Conservation (phyloP, 2,329 filamentous ascomycete species). For the Tolypocladium ovalisporum region DNA sequence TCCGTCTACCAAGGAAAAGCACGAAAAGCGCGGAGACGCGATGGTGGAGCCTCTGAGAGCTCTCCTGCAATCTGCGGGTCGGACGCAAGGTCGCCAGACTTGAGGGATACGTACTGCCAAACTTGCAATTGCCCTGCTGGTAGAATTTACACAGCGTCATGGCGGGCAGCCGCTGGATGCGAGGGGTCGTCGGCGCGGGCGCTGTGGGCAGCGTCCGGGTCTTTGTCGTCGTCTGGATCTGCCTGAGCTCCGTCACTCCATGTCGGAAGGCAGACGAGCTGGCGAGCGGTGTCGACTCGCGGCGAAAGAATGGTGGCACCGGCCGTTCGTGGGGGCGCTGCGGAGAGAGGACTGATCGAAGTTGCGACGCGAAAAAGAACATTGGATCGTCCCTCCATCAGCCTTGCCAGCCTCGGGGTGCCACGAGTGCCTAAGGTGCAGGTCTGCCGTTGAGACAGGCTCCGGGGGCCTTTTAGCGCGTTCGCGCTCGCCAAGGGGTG, state of each 20-base stretch:
- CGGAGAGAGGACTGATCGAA: conserved; percentile 3
- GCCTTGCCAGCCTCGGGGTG: conserved; percentile 4
- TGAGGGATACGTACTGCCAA: conserved; percentile 31
- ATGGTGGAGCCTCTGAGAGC: not conserved
- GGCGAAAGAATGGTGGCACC: not conserved
- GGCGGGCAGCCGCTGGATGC: conserved; percentile 4
- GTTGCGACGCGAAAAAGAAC: conserved; percentile 5
- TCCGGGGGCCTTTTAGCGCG: not conserved
- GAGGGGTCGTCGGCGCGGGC: not conserved
- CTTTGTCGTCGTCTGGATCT: not conserved
- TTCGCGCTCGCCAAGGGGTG: not conserved
- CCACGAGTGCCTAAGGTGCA: not conserved
- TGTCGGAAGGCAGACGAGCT: not conserved
- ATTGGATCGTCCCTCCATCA: conserved; percentile 1
- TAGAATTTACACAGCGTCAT: conserved; percentile 38
- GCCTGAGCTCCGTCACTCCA: not conserved
- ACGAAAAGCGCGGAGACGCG: not conserved
- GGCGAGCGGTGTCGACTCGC: not conserved
- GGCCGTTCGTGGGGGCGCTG: conserved; percentile 1
- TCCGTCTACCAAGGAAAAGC: not conserved
- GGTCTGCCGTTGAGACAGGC: not conserved
- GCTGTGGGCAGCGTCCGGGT: not conserved
- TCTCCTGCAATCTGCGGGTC: not conserved
- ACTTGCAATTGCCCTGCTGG: conserved; percentile 40
- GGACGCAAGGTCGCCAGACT: not conserved